Evolutionary conservation across 768 basidiomycete genomes (phyloP), one percentile per base, ranked within the genome.

Genomic region (Russula virescens): DNA sequence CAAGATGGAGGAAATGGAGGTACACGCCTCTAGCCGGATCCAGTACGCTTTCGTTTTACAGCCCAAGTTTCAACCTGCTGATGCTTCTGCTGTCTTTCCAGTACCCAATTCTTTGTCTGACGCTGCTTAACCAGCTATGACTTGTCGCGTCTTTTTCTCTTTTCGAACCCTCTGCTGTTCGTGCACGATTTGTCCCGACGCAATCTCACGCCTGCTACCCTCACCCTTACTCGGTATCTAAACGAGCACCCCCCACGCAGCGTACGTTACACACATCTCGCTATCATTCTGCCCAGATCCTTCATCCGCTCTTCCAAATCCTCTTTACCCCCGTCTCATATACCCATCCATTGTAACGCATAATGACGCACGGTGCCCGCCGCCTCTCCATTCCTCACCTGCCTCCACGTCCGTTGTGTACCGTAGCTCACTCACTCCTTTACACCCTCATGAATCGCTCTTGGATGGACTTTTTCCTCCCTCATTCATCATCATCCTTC

Each of bases 1-100:
- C 77, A 98, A 98, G 81, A 92, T 98, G 90, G 94, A 96, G 76
- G 94, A 98, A 78, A 98, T 99, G 96, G 93, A 95, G 73, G 94
- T 99, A 65, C 96, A 98, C 75, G 90, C 91, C 68, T 79, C 89
- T 54, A 95, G 92, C 75, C 86, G 92, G 74, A 85, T 91, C 69
- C 88, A 97, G 91, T 94, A 73, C 68, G 91, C 58, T 55, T 49
- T 62, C 53, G 55, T 45, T 31, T 58, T 52, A 45, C 50, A 43
- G 25, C 46, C 60, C 54, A 53, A 42, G 49, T 38, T 14, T 47
- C 25, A 61, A 50, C 25, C 11, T 48, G 55, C 51, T 68, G 50
- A 57, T 55, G 59, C 14, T 60, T 52, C 54, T 67, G 40, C 66
- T 59, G 38, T 55, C 43, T 19, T 51, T 25, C 51, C 68, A 91